A percentile compares a stretch with the other conserved stretches of the same genome.
phyloP scores from a whole-genome alignment of 2,329 filamentous ascomycete species.

The Plectosphaerella sp. region DNA sequence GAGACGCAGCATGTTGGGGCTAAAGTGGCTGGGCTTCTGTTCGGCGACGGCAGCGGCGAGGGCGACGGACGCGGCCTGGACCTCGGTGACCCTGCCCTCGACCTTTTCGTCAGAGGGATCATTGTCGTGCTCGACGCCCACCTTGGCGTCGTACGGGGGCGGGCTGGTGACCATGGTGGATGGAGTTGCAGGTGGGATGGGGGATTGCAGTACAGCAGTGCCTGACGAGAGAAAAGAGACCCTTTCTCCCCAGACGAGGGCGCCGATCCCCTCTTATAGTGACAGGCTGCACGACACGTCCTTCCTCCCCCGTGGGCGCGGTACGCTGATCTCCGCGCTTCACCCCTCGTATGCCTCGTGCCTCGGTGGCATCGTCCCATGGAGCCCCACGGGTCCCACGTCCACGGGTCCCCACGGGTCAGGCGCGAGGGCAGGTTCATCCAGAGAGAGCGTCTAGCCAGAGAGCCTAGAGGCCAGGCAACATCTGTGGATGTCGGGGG shows the following conservation, averaged over 20 bases:
- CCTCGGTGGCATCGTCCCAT: too few species aligned
- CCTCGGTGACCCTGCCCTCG: slow-evolving; percentile 20
- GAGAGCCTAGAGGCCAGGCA: too few species aligned
- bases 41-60: slow-evolving; percentile 26
- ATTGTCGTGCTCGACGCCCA: neutral
- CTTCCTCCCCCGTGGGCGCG: too few species aligned
- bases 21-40: slow-evolving; percentile 27
- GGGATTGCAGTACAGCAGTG: neutral
- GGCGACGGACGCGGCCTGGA: slow-evolving; percentile 30
- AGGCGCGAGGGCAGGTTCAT: too few species aligned
- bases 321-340: too few species aligned
- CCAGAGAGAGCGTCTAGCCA: too few species aligned
- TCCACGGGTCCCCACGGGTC: too few species aligned
- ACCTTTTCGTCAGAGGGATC: neutral
- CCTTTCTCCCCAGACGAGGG: neutral
- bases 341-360: too few species aligned
- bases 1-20: slow-evolving; percentile 26
- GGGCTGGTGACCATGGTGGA: neutral
- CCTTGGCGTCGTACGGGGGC: neutral
- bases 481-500: too few species aligned
- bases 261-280: neutral
- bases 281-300: neutral
- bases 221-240: neutral
- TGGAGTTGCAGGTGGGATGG: neutral
- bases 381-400: too few species aligned